Percentiles rank a stretch among this genome's conserved stretches.
phyloP scores from a whole-genome alignment of 2,329 filamentous ascomycete genomes.

The Paracorniculantispora psalliotae region DNA sequence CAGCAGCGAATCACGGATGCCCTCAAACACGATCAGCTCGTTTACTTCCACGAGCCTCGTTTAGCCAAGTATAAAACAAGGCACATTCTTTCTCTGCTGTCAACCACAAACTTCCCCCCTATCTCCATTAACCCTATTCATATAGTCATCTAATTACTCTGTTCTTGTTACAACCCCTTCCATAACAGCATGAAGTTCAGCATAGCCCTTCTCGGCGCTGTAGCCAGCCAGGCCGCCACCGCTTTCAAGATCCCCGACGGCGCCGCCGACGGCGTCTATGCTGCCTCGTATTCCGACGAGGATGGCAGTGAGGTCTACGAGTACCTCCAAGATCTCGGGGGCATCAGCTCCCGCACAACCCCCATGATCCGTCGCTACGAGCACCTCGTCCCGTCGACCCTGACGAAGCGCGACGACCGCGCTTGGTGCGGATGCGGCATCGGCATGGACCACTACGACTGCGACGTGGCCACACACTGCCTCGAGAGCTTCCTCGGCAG shows the following conservation, averaged over 20 bases:
- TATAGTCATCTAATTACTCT: background rate
- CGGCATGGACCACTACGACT: background rate
- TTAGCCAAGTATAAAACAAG: no score
- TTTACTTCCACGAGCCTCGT: no score
- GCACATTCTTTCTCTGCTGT: no score
- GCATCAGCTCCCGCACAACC: background rate
- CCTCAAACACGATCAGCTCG: no score
- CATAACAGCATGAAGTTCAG: background rate
- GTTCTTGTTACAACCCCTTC: background rate
- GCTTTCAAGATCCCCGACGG: background rate
- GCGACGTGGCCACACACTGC: background rate
- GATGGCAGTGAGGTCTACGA: background rate
- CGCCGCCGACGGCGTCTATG: background rate
- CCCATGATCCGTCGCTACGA: background rate
- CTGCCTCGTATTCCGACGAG: background rate
- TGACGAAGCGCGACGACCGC: background rate
- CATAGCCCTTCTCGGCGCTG: background rate
- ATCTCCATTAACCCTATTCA: no score
- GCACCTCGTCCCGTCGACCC: background rate
- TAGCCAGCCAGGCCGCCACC: background rate
- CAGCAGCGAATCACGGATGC: no score
- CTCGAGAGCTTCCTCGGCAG: background rate
- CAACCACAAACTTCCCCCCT: no score
- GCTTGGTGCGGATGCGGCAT: background rate
- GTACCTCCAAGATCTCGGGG: background rate